Conservation (phyloP, 805 yeast species). For the Wickerhamomyces chambardii region DNA sequence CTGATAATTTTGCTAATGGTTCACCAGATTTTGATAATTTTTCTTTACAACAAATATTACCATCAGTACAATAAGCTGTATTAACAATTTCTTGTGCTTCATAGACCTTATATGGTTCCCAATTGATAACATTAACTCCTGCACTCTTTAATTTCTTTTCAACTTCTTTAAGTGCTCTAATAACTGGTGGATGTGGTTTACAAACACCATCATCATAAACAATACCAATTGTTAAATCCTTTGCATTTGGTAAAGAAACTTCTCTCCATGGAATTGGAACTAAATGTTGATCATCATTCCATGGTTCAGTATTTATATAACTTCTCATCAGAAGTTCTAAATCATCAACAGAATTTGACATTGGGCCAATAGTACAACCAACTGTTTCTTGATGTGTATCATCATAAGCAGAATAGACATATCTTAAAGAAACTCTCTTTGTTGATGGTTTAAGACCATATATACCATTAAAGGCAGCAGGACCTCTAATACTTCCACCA, state of each 20-base stretch:
- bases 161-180: conserved; percentile 44
- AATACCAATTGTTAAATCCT: conserved; percentile 47
- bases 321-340: conserved; percentile 58
- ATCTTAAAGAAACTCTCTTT: conserved; percentile 33
- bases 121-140: conserved; percentile 47
- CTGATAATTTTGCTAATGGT: conserved; percentile 54
- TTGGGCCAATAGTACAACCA: conserved; percentile 62
- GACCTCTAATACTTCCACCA: conserved; percentile 57
- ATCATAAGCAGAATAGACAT: conserved; percentile 19
- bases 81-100: conserved; percentile 52
- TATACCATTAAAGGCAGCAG: conserved; percentile 50
- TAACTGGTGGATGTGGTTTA: conserved; percentile 58
- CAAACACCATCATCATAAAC: conserved; percentile 58
- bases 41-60: conserved; percentile 47
- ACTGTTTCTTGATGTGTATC: conserved; percentile 39
- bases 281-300: conserved; percentile 35
- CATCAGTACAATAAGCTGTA: conserved; percentile 54
- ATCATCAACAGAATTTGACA: conserved; percentile 57
- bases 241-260: conserved; percentile 25
- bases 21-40: conserved; percentile 56
- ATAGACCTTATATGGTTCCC: conserved; percentile 48
- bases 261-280: conserved; percentile 31
- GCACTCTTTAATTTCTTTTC: conserved; percentile 48
- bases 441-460: conserved; percentile 50
- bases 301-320: conserved; percentile 43